These are phyloP conservation scores for Rhinocladiella mackenziei DNA, from an alignment of 2,329 filamentous ascomycete genomes.

Conservation along the genomic window DNA sequence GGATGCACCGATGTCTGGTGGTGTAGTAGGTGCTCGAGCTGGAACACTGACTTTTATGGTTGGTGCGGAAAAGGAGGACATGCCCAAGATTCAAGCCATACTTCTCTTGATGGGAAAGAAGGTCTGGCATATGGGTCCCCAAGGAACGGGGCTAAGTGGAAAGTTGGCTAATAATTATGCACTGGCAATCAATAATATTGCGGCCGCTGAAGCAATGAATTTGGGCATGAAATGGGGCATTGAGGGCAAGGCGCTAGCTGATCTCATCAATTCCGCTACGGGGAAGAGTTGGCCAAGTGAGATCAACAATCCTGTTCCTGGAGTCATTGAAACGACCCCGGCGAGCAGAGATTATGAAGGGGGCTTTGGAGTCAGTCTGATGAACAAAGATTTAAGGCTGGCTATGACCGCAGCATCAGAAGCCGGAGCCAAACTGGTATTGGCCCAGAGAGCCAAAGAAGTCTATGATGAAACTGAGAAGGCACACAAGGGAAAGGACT, in stretches of 20 bases:
- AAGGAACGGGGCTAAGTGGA: slow-evolving; percentile 80
- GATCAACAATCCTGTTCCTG: slow-evolving; percentile 89
- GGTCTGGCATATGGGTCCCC: slow-evolving; percentile 78
- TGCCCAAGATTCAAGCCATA: slow-evolving; percentile 63
- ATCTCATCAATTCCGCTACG: slow-evolving; percentile 88
- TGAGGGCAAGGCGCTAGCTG: slow-evolving; percentile 65
- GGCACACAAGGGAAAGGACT: slow-evolving; percentile 66
- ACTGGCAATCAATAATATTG: slow-evolving; percentile 85
- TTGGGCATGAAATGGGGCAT: slow-evolving; percentile 61
- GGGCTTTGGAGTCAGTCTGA: slow-evolving; percentile 71
- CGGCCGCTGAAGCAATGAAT: slow-evolving; percentile 64
- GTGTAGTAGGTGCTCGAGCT: slow-evolving; percentile 82
- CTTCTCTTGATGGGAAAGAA: slow-evolving; percentile 80
- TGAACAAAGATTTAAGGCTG: slow-evolving; percentile 74
- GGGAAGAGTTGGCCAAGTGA: slow-evolving; percentile 96
- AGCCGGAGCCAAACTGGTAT: slow-evolving; percentile 60
- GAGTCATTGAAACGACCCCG: slow-evolving; percentile 72
- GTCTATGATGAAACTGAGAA: slow-evolving; percentile 66
- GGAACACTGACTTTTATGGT: slow-evolving; percentile 96
- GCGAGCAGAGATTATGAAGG: slow-evolving; percentile 71
- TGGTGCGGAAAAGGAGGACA: slow-evolving; percentile 59
- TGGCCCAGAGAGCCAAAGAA: slow-evolving; percentile 59
- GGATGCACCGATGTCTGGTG: slow-evolving; percentile 95
- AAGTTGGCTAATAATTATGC: slow-evolving; percentile 98
- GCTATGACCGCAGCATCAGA: slow-evolving; percentile 69